A percentile compares a stretch with the other conserved stretches of the same genome.
These are phyloP conservation scores for Cystobasidium onofrii DNA, from an alignment of 768 basidiomycete species.

Conservation along the genomic window DNA sequence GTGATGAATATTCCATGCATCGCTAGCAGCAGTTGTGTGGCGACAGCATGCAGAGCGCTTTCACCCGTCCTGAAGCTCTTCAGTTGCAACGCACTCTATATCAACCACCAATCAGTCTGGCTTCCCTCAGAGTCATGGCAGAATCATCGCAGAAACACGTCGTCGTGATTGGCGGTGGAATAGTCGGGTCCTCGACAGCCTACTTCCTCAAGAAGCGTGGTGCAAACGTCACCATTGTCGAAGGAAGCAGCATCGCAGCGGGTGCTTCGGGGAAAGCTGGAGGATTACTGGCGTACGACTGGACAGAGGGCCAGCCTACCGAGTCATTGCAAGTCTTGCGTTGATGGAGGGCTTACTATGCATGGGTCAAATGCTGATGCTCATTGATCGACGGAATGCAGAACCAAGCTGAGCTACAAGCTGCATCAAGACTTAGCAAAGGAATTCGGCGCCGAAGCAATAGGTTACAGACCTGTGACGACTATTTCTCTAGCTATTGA, in stretches of 20 bases:
- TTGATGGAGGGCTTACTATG: background rate
- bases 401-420: conserved; percentile 62
- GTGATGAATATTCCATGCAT: background rate
- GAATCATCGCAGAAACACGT: conserved; percentile 46
- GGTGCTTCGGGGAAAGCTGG: conserved; percentile 79
- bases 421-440: conserved; percentile 68
- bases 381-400: conserved; percentile 43
- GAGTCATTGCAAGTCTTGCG: background rate
- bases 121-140: background rate
- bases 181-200: conserved; percentile 74
- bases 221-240: conserved; percentile 54
- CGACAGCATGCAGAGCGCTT: no score
- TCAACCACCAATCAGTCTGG: background rate
- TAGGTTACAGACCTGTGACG: conserved; percentile 74
- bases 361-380: background rate
- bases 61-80: no score
- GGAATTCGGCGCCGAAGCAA: conserved; percentile 60
- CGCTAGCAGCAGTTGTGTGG: no score
- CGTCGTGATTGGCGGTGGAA: conserved; percentile 74
- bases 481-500: conserved; percentile 48
- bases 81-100: background rate
- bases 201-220: conserved; percentile 55
- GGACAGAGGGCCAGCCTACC: conserved; percentile 52
- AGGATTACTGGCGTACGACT: conserved; percentile 70
- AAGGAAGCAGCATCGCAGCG: conserved; percentile 63